A percentile compares a stretch with the other conserved stretches of the same genome.
Evolutionary conservation across 345 rosid genomes (phyloP).

Genomic region (Xanthoceras sorbifolium): DNA sequence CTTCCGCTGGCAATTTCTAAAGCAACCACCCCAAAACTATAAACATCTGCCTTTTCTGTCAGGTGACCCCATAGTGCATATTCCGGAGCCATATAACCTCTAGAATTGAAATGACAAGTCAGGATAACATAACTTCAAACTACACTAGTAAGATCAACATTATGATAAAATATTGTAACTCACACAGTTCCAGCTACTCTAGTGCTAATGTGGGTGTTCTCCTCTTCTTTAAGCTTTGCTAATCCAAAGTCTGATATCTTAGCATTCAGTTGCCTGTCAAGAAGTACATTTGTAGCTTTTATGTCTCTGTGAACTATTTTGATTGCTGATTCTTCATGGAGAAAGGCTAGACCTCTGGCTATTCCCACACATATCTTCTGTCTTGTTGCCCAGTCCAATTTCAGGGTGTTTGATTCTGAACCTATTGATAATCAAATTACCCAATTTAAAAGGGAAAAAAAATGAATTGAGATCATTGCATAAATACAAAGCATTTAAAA

Average conservation of each 20-base stretch:
- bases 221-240: conserved; percentile 53
- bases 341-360: conserved; percentile 60
- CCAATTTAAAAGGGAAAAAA: background rate
- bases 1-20: conserved; percentile 39
- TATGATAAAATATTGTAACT: conserved; percentile 1
- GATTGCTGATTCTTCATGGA: conserved; percentile 57
- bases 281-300: conserved; percentile 58
- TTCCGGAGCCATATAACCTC: conserved; percentile 49
- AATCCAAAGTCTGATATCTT: conserved; percentile 69
- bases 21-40: conserved; percentile 43
- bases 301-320: conserved; percentile 67
- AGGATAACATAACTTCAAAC: background rate
- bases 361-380: conserved; percentile 53
- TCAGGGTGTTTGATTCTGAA: conserved; percentile 21
- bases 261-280: conserved; percentile 50
- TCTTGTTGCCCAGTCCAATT: conserved; percentile 52
- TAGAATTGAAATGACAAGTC: conserved; percentile 14
- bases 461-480: background rate
- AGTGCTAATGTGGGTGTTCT: conserved; percentile 58
- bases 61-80: conserved; percentile 44
- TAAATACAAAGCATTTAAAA: background rate
- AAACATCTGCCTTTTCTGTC: conserved; percentile 41
- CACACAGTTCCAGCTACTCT: conserved; percentile 69
- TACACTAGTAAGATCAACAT: background rate
- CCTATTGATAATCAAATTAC: conserved; percentile 14